These are phyloP conservation scores for Calonectria multiphialidica DNA, from an alignment of 2,329 filamentous ascomycete species.

Conservation along the genomic window DNA sequence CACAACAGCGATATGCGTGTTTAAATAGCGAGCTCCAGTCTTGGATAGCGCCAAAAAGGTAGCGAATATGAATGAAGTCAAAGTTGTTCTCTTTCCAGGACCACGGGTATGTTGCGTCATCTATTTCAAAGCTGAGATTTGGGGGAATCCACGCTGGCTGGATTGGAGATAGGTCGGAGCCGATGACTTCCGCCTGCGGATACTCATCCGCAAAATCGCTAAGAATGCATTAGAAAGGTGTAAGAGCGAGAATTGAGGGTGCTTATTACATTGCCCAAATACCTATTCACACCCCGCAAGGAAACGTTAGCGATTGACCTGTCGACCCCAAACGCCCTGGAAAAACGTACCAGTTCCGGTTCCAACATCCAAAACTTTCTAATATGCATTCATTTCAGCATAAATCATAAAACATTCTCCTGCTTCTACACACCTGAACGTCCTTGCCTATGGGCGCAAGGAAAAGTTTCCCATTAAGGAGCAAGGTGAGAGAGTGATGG, in stretches of 20 bases:
- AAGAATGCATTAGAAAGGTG: background rate
- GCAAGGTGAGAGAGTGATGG: constrained; percentile 22
- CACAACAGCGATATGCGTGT: constrained; percentile 13
- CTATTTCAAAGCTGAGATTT: constrained; percentile 22
- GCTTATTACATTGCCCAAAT: constrained; percentile 23
- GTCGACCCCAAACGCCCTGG: too few relatives aligned
- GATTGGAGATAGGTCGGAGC: constrained; percentile 21
- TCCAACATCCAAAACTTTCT: constrained; percentile 18
- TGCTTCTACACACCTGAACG: background rate
- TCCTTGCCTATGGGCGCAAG: constrained; percentile 1
- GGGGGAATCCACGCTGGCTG: constrained; percentile 19
- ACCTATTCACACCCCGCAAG: background rate
- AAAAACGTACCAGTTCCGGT: constrained; percentile 2
- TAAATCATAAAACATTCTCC: background rate
- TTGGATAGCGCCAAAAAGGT: constrained; percentile 23
- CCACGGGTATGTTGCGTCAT: constrained; percentile 15
- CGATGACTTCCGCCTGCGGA: constrained; percentile 15
- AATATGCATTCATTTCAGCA: background rate
- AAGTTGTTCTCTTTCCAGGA: constrained; percentile 14
- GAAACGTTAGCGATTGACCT: background rate
- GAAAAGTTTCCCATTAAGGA: constrained; percentile 19
- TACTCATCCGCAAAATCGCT: constrained; percentile 26
- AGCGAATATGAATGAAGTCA: constrained; percentile 26
- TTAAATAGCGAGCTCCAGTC: constrained; percentile 21
- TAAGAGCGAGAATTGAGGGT: background rate